Evolutionary conservation across 306 rosid species (phyloP).

Genomic region (Rosa chinensis): DNA sequence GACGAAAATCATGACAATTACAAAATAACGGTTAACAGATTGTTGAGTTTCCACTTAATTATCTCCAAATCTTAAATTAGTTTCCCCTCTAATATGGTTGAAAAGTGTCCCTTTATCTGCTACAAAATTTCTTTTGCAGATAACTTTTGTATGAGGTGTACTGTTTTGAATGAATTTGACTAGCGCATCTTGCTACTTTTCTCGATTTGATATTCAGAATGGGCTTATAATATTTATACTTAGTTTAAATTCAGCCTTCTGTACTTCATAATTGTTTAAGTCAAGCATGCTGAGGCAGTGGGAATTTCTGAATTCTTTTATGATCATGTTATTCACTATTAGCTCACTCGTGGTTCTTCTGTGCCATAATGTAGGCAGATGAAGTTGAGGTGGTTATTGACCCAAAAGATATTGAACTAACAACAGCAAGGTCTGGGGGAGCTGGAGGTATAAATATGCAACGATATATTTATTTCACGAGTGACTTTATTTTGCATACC

Average conservation of each 20-base stretch:
- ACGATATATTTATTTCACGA: slow-evolving; percentile 14
- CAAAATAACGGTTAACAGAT: no score
- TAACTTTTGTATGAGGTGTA: neutral
- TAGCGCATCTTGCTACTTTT: neutral
- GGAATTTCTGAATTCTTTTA: neutral
- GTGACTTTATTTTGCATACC: slow-evolving; percentile 21
- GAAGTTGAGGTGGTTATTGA: slow-evolving; percentile 93
- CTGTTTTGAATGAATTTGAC: neutral
- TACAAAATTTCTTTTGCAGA: neutral
- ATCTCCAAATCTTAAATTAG: neutral
- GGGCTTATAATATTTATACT: neutral
- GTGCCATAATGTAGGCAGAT: slow-evolving; percentile 64
- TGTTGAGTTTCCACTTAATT: neutral
- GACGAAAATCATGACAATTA: no score
- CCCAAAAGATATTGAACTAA: slow-evolving; percentile 93
- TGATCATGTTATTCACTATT: slow-evolving; percentile 5
- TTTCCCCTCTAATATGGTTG: neutral
- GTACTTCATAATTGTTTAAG: neutral
- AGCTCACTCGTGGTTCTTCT: slow-evolving; percentile 22
- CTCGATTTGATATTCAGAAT: neutral
- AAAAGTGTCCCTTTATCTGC: neutral
- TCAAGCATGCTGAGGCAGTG: neutral
- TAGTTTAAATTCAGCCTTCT: neutral
- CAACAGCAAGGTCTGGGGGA: slow-evolving; percentile 96
- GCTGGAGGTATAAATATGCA: slow-evolving; percentile 83